phyloP scores from a whole-genome alignment of 1,284 basidiomycete species.

The Puccinia hordei region DNA sequence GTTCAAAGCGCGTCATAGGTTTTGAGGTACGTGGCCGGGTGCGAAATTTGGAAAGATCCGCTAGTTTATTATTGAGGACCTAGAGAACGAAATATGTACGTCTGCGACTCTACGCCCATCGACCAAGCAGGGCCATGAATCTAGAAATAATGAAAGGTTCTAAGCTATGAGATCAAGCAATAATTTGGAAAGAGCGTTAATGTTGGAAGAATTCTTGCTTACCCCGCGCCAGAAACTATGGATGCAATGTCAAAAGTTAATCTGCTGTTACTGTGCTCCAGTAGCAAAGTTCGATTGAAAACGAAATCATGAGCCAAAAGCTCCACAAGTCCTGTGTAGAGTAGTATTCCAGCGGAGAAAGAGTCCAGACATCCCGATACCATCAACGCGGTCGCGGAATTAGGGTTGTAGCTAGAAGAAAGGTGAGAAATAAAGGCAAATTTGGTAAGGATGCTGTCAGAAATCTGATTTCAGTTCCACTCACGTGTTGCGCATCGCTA shows the following conservation, averaged over 20 bases:
- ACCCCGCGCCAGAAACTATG: constrained; percentile 39
- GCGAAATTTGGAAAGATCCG: no score
- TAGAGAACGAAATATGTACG: no score
- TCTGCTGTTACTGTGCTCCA: constrained; percentile 33
- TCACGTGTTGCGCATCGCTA: constrained; percentile 43
- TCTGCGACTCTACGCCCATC: constrained; percentile 33
- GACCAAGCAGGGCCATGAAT: constrained; percentile 42
- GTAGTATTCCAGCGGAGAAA: constrained; percentile 58
- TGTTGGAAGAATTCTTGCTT: background rate
- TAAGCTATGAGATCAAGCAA: background rate
- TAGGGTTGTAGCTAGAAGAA: constrained; percentile 56
- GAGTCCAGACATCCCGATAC: constrained; percentile 57
- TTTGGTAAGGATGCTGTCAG: background rate
- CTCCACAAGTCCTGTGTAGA: constrained; percentile 59
- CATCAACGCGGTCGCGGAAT: constrained; percentile 56
- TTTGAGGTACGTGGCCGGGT: no score
- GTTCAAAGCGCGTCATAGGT: no score
- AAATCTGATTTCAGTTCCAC: background rate
- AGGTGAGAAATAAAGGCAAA: background rate
- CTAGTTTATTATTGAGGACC: no score
- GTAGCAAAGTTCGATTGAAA: constrained; percentile 41
- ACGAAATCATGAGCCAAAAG: constrained; percentile 50
- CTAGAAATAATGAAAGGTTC: background rate
- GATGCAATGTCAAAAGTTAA: constrained; percentile 20
- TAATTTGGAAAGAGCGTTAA: background rate